Conservation (phyloP, 73 alveolate genomes). For the Halteria grandinella region DNA sequence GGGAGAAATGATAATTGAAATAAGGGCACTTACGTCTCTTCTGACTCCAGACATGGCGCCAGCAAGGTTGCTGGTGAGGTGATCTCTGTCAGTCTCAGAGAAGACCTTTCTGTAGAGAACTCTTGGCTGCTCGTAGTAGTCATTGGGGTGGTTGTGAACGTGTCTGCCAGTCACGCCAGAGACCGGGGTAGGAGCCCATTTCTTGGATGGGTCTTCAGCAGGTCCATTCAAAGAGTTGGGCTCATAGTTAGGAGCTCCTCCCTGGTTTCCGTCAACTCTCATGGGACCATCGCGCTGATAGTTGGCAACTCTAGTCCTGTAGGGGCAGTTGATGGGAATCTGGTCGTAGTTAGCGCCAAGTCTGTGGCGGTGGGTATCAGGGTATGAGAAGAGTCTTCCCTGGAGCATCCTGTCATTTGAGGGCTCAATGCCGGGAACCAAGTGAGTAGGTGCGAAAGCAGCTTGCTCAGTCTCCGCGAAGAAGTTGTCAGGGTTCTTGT, state of each 20-base stretch:
- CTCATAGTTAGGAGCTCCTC: constrained; percentile 84
- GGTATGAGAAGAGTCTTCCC: constrained; percentile 93
- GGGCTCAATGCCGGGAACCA: constrained; percentile 96
- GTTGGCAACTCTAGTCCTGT: constrained; percentile 83
- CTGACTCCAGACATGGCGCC: constrained; percentile 59
- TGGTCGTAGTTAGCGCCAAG: constrained; percentile 90
- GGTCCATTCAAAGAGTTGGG: constrained; percentile 83
- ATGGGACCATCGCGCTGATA: constrained; percentile 90
- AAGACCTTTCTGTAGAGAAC: constrained; percentile 77
- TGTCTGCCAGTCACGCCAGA: constrained; percentile 60
- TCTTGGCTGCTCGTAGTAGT: constrained; percentile 81
- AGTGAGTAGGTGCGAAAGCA: constrained; percentile 91
- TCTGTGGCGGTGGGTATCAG: constrained; percentile 96
- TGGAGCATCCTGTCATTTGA: constrained; percentile 92
- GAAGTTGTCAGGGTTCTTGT: constrained; percentile 90
- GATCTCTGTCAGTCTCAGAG: constrained; percentile 70
- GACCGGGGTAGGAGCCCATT: constrained; percentile 17
- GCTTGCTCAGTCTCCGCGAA: constrained; percentile 87
- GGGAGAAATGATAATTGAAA: constrained; percentile 39
- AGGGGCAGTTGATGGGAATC: constrained; percentile 93
- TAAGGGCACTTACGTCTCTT: constrained; percentile 1
- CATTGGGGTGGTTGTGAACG: constrained; percentile 60
- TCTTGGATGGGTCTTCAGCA: constrained; percentile 57
- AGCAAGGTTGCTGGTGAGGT: constrained; percentile 67
- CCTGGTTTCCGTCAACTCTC: constrained; percentile 75